Evolutionary conservation across 1,284 basidiomycete genomes (phyloP).

Genomic region (Xerocomus nothofagi): DNA sequence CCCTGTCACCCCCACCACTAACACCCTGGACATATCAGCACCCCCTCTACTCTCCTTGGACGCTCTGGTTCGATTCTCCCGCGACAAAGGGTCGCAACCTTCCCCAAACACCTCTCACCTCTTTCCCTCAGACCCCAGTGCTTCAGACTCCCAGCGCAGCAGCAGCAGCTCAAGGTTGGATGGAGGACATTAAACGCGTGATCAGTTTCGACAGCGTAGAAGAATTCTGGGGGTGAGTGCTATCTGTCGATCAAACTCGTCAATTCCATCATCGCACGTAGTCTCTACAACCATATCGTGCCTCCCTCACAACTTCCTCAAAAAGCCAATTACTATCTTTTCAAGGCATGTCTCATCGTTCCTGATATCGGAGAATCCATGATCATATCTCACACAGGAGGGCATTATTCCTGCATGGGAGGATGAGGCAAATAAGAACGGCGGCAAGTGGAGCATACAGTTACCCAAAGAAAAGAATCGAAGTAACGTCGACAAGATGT

Average conservation of each 20-base stretch:
- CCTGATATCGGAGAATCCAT: slow-evolving; percentile 5
- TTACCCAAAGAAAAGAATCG: slow-evolving; percentile 94
- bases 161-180: slow-evolving; percentile 87
- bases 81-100: slow-evolving; percentile 84
- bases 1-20: not conserved
- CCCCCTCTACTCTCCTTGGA: slow-evolving; percentile 92
- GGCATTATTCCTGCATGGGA: slow-evolving; percentile 97
- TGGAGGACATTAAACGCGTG: slow-evolving; percentile 95
- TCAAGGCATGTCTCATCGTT: slow-evolving; percentile 65
- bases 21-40: slow-evolving; percentile 52
- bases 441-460: slow-evolving; percentile 99
- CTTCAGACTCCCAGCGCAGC: slow-evolving; percentile 65
- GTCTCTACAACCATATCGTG: slow-evolving; percentile 96
- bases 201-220: slow-evolving; percentile 94
- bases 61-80: slow-evolving; percentile 95
- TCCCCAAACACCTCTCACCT: slow-evolving; percentile 80
- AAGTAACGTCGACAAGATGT: slow-evolving; percentile 86
- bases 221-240: slow-evolving; percentile 91
- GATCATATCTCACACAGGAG: slow-evolving; percentile 51
- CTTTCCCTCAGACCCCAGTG: slow-evolving; percentile 73
- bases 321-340: slow-evolving; percentile 99
- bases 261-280: slow-evolving; percentile 35
- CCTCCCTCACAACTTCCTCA: slow-evolving; percentile 92
- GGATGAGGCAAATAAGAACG: slow-evolving; percentile 92
- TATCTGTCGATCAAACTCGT: slow-evolving; percentile 5